Conservation (phyloP, 257 asterid genomes). For the Coffea eugenioides region DNA sequence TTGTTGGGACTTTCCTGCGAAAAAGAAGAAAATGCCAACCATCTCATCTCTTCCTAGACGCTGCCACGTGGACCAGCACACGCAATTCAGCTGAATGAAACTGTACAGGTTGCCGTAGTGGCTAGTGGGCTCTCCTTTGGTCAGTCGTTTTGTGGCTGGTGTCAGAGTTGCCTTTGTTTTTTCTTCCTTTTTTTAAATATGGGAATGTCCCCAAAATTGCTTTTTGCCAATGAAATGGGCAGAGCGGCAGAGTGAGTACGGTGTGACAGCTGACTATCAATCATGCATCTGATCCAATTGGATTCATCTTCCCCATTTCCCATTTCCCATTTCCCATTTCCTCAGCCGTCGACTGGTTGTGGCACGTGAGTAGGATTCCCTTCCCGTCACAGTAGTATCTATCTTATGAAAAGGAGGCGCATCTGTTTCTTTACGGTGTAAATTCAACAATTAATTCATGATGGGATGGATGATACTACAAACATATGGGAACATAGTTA, state of each 20-base stretch:
- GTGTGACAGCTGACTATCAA: not conserved
- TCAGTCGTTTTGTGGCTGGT: no score
- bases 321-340: not conserved
- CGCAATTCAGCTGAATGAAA: not conserved
- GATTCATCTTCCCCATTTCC: not conserved
- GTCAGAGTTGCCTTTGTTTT: not conserved
- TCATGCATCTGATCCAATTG: not conserved
- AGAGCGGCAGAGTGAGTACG: not conserved
- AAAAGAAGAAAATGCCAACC: not conserved
- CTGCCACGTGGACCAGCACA: slow-evolving; percentile 8
- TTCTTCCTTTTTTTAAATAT: not conserved
- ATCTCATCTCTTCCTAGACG: not conserved
- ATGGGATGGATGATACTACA: no score
- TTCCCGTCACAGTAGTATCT: not conserved
- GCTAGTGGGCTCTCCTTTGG: not conserved
- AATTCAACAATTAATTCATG: no score
- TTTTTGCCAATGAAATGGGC: not conserved
- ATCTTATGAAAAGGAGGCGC: no score
- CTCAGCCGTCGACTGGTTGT: not conserved
- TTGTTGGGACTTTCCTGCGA: slow-evolving; percentile 3
- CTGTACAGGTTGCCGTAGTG: no score
- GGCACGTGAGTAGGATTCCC: not conserved
- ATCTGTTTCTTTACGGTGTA: no score
- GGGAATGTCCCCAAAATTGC: not conserved
- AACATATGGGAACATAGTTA: no score